Conservation (phyloP, 371 early-diverging fungal genomes). For the Mortierella sp. region DNA sequence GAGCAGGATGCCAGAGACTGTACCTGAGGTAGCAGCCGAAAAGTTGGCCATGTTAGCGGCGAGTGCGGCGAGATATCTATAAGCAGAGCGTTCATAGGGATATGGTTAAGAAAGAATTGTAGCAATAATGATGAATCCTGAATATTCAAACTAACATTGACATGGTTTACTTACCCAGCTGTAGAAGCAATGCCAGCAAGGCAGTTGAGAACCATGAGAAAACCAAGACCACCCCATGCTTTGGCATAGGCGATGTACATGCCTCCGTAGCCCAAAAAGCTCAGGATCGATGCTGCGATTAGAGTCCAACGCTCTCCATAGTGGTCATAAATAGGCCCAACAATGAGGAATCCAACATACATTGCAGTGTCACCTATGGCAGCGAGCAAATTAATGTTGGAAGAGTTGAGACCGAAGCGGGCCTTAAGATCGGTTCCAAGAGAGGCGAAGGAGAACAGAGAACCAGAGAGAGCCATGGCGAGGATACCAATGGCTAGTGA, state of each 20-base stretch:
- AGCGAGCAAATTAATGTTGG: conserved; percentile 50
- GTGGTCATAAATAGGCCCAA: conserved; percentile 55
- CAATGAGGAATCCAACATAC: conserved; percentile 56
- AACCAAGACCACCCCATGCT: conserved; percentile 52
- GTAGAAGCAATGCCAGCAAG: conserved; percentile 52
- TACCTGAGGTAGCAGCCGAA: conserved; percentile 47
- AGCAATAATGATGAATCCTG: background rate
- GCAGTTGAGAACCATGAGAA: conserved; percentile 55
- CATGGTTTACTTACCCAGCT: conserved; percentile 41
- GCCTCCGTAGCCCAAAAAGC: conserved; percentile 51
- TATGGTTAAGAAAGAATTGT: background rate
- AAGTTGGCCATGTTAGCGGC: conserved; percentile 58
- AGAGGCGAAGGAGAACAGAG: conserved; percentile 53
- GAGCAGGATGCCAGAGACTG: conserved; percentile 51
- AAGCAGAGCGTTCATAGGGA: background rate
- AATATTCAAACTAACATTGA: background rate
- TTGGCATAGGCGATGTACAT: conserved; percentile 57
- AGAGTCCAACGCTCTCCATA: conserved; percentile 54
- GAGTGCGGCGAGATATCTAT: conserved; percentile 51
- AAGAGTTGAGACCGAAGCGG: conserved; percentile 51
- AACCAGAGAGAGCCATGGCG: conserved; percentile 54
- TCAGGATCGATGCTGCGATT: conserved; percentile 42
- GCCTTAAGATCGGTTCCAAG: conserved; percentile 53
- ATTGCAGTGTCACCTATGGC: conserved; percentile 55
- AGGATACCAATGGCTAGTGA: conserved; percentile 46